These are phyloP conservation scores for Tolypocladium amazonense DNA, from an alignment of 2,329 filamentous ascomycete genomes.

Conservation along the genomic window DNA sequence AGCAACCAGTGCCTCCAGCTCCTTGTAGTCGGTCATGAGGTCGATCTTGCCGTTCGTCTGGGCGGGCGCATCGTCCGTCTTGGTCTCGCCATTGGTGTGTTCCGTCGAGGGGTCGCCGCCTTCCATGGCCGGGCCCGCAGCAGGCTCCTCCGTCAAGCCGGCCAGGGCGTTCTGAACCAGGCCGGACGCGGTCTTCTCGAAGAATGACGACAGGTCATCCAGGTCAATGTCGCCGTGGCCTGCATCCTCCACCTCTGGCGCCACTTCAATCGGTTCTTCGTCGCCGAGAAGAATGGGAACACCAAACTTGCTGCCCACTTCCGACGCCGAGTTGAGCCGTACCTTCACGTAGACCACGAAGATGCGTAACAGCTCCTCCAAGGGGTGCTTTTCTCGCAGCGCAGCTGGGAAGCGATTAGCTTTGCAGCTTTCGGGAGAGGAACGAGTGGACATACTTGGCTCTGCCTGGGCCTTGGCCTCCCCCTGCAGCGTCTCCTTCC, in stretches of 20 bases:
- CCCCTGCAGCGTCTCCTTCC: constrained; percentile 20
- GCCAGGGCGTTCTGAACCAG: constrained; percentile 29
- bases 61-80: constrained; percentile 10
- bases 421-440: background rate
- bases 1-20: constrained; percentile 30
- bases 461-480: constrained; percentile 14
- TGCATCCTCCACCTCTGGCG: constrained; percentile 6
- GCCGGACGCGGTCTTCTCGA: constrained; percentile 29
- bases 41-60: constrained; percentile 21
- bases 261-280: constrained; percentile 10
- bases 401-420: constrained; percentile 9
- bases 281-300: constrained; percentile 21
- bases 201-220: constrained; percentile 30
- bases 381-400: constrained; percentile 27
- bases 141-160: constrained; percentile 19
- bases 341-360: constrained; percentile 21
- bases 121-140: constrained; percentile 7
- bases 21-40: constrained; percentile 28
- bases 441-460: constrained; percentile 2
- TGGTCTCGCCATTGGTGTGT: constrained; percentile 13
- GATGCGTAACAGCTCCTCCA: constrained; percentile 25
- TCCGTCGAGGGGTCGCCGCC: constrained; percentile 11
- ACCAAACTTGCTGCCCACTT: constrained; percentile 23
- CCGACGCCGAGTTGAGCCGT: constrained; percentile 20
- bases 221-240: constrained; percentile 24